Evolutionary conservation across 2,329 filamentous ascomycete genomes (phyloP).

Genomic region (Ophiostoma himal-ulmi): DNA sequence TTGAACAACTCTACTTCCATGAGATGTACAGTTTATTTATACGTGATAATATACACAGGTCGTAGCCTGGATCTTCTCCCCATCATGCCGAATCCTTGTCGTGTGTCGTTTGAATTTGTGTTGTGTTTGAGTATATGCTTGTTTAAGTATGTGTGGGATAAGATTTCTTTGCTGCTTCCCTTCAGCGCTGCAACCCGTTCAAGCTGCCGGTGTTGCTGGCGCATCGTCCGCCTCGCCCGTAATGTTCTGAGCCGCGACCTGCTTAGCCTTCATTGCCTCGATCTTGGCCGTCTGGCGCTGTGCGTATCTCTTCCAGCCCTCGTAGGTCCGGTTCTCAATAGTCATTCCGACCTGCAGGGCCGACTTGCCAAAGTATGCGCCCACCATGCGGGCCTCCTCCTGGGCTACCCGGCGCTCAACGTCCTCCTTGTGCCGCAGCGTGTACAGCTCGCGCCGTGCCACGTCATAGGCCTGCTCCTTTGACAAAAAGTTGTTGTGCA

Average conservation of each 20-base stretch:
- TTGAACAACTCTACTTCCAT: background rate
- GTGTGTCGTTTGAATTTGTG: background rate
- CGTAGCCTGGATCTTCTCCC: slow-evolving; percentile 9
- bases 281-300: slow-evolving; percentile 40
- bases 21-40: slow-evolving; percentile 4
- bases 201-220: background rate
- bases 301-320: slow-evolving; percentile 83
- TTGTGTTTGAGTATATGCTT: background rate
- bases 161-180: background rate
- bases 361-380: slow-evolving; percentile 80
- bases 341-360: slow-evolving; percentile 71
- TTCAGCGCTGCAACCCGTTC: background rate
- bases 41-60: slow-evolving; percentile 18
- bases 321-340: slow-evolving; percentile 72
- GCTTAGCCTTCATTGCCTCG: slow-evolving; percentile 36
- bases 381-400: slow-evolving; percentile 80
- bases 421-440: slow-evolving; percentile 72
- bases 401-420: slow-evolving; percentile 74
- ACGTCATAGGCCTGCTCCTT: slow-evolving; percentile 73
- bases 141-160: background rate
- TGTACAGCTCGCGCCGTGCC: slow-evolving; percentile 86
- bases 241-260: slow-evolving; percentile 9
- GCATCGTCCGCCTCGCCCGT: slow-evolving; percentile 13
- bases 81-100: background rate
- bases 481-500: slow-evolving; percentile 57